Base-by-base conservation (phyloP, 177 flowering plant species). In the Vitis hybrid region DNA sequence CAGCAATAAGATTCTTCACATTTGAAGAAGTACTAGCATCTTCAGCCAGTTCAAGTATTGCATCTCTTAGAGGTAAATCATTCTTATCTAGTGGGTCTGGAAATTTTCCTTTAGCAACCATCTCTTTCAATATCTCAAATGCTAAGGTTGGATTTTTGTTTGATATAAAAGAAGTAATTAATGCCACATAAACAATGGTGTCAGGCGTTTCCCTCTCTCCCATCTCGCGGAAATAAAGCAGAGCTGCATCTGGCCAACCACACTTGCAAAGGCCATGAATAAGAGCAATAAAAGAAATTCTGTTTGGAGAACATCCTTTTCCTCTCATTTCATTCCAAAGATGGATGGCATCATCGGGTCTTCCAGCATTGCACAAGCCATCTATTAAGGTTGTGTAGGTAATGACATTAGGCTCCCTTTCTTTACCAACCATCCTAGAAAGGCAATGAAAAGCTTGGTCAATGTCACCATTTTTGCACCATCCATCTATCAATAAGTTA, bases 261-360 rank as follows among this genome's bases (percentile, higher is more conserved):
- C 94, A 90, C 75, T 87, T 91, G 84, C 94, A 90, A 70, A 91
- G 88, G 64, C 98, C 98, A 72, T 73, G 69, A 18, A 91, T 75
- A 64, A 93, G 80, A 75, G 95, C 90, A 85, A 82, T 81, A 71
- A 78, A 91, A 68, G 97, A 63, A 61, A 94, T 81, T 70, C 81
- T 82, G 68, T 85, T 94, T 21, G 97, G 91, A 14, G 68, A n/a
- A 70, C 90, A 89, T 4, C 85, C 88, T 72, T 80, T 86, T 40
- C 55, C 62, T 62, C 35, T 75, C 97, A 94, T 89, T 75, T 88
- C 82, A 60, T 77, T 77, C 97, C 93, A 94, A 32, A 94, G 71
- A 18, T 56, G 14, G 18, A 90, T 70, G 60, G 95, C 97, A 62
- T 91, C 93, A 68, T 85, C 85, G 14, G 89, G 85, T 71, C 79